These are phyloP conservation scores for Geranium brycei DNA, from an alignment of 345 rosid genomes.

Conservation along the genomic window DNA sequence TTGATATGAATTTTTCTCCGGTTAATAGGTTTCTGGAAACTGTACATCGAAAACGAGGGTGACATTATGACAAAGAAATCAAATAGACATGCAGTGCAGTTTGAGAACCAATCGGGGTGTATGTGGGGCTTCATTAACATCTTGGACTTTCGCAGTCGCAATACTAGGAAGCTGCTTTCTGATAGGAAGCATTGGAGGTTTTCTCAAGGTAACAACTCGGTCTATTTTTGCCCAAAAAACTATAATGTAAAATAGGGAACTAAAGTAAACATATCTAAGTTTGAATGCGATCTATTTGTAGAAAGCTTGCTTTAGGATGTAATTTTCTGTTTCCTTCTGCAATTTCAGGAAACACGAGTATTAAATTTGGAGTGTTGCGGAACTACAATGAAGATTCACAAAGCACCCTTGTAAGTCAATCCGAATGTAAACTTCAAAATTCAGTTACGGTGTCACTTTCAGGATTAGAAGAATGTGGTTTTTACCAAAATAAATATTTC, in stretches of 20 bases:
- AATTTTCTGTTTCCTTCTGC: slow-evolving; percentile 13
- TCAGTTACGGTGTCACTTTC: no score
- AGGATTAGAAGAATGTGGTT: not conserved
- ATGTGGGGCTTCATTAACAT: slow-evolving; percentile 73
- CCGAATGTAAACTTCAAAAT: not conserved
- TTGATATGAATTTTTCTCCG: slow-evolving; percentile 1
- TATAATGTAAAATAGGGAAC: no score
- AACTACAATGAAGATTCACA: slow-evolving; percentile 22
- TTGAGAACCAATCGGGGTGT: slow-evolving; percentile 66
- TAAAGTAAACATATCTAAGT: no score
- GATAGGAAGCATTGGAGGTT: slow-evolving; percentile 44
- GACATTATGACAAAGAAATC: slow-evolving; percentile 43
- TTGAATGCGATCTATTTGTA: no score
- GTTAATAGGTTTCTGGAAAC: slow-evolving; percentile 10
- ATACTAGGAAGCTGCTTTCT: slow-evolving; percentile 51
- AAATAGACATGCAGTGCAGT: slow-evolving; percentile 30
- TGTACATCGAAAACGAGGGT: not conserved
- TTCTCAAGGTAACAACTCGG: slow-evolving; percentile 32
- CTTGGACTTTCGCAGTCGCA: slow-evolving; percentile 64
- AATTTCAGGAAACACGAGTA: slow-evolving; percentile 27
- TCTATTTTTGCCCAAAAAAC: not conserved
- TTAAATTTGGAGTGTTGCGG: slow-evolving; percentile 24
- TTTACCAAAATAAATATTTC: slow-evolving; percentile 12
- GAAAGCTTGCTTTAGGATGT: not conserved
- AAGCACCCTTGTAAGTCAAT: slow-evolving; percentile 35